Conservation (phyloP, 1,284 basidiomycete species). For the Gomphus bonarii region DNA sequence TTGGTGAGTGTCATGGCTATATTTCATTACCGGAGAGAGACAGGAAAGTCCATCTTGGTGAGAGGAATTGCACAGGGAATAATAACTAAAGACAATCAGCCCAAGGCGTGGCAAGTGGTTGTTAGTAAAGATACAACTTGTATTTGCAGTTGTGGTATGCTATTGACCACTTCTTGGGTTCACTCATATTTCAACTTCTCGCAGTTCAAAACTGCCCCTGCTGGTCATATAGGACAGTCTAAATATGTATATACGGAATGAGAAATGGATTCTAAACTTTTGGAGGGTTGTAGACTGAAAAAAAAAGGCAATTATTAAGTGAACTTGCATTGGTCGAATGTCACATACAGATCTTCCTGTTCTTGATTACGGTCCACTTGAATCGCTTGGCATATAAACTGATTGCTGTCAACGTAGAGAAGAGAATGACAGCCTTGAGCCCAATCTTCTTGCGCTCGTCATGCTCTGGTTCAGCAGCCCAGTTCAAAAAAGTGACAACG, state of each 20-base stretch:
- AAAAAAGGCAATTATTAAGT: background rate
- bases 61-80: background rate
- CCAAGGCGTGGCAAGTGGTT: background rate
- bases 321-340: background rate
- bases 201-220: background rate
- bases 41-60: constrained; percentile 8
- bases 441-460: constrained; percentile 97
- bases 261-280: constrained; percentile 13
- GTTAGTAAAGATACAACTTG: background rate
- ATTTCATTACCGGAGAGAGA: background rate
- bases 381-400: constrained; percentile 88
- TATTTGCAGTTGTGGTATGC: constrained; percentile 5
- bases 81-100: background rate
- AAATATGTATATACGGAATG: constrained; percentile 1
- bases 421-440: constrained; percentile 85
- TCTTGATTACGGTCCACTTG: constrained; percentile 92
- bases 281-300: constrained; percentile 44
- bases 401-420: constrained; percentile 75
- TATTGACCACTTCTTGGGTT: background rate
- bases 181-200: background rate
- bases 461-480: constrained; percentile 96
- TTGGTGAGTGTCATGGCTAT: background rate
- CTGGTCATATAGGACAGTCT: background rate
- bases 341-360: constrained; percentile 79
- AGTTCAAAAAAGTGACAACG: constrained; percentile 89